Base-by-base conservation (phyloP, 441 rosid species). In the Adansonia rubrostipa region DNA sequence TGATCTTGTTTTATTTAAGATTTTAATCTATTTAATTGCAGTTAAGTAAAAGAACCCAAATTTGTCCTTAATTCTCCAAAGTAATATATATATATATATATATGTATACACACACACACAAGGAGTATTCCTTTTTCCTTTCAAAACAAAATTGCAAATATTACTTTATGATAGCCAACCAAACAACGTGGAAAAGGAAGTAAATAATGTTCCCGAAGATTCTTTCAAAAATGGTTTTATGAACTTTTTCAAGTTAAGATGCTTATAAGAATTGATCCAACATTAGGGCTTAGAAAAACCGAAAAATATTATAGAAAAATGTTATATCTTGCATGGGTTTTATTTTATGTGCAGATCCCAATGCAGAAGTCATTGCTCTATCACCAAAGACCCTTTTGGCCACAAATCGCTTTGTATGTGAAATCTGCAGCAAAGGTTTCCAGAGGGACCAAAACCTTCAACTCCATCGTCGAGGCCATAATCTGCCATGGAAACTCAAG, bases 401-500 rank as follows among this genome's bases (percentile, higher is more conserved):
- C 1, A 75, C 71, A 19, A 62, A 75, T 24, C 61, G 71, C 0
- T 75, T 64, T 15, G 62, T 75, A 17, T 62, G 78, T 75, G 78
- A 75, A 62, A 74, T 75, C 3, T 73, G 66, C 77, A 73, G 44
- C 20, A 73, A 73, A 73, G 77, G 77, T 57, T 89, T 89, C 76
- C 88, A 84, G 19, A 79, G 93, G 44, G 91, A 75, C 71, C 78
- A 75, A 48, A 75, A 75, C 61, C 60, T 75, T 24, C 78, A 75
- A 5, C 67, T 89, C 6, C 91, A 89, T 64, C 72, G 86, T 9
- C 69, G 91, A 74, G 91, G 90, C 9, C 91, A 90, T 51, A 88
- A 90, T 47, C 83, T 88, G 50, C 93, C 91, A n/a, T 90, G 93
- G 91, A 90, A 88, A 81, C 84, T 90, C 1, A 86, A 54, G 88